phyloP scores from a whole-genome alignment of 345 rosid species.

The Linum trigynum region DNA sequence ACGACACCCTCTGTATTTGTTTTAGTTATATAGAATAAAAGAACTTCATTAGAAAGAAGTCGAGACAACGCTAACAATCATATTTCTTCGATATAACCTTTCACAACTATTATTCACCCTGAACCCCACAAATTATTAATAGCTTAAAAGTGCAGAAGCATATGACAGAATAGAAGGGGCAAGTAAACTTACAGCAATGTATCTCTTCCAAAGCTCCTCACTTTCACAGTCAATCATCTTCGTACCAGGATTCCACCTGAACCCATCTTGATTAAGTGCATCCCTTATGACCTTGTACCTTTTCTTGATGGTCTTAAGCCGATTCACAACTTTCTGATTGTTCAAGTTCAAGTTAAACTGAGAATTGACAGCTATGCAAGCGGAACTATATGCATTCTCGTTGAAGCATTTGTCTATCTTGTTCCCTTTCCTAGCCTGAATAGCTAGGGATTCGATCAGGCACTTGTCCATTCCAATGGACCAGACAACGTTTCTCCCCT shows the following conservation, averaged over 20 bases:
- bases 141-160: neutral
- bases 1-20: no score
- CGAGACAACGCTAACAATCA: no score
- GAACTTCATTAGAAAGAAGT: no score
- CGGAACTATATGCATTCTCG: constrained; percentile 70
- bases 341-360: constrained; percentile 61
- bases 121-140: no score
- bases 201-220: constrained; percentile 81
- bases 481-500: constrained; percentile 87
- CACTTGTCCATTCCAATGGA: constrained; percentile 86
- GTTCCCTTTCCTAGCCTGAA: constrained; percentile 75
- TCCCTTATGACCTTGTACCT: constrained; percentile 69
- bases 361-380: constrained; percentile 62
- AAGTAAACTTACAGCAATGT: constrained; percentile 46
- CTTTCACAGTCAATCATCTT: constrained; percentile 59
- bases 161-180: neutral
- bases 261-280: constrained; percentile 66
- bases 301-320: constrained; percentile 85
- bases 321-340: constrained; percentile 73
- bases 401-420: constrained; percentile 74
- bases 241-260: constrained; percentile 61
- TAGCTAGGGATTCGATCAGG: constrained; percentile 69
- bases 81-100: no score
- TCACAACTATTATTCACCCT: no score
- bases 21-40: no score